These are phyloP conservation scores for Aspergillus awamori DNA, from an alignment of 2,329 filamentous ascomycete genomes.

Conservation along the genomic window DNA sequence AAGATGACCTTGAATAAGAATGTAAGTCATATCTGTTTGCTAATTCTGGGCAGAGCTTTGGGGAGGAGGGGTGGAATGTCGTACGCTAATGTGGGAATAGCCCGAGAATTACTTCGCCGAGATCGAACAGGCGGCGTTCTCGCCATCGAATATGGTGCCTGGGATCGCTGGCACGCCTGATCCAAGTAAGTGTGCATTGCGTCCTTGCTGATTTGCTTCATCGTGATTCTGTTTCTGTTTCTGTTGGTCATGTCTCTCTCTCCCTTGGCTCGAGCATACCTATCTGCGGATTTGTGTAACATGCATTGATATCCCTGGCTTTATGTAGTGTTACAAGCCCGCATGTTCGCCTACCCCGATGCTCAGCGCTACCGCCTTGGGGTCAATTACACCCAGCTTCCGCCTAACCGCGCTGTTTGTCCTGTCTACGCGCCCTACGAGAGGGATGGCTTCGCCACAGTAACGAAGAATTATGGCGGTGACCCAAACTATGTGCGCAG, in stretches of 20 bases:
- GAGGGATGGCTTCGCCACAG: conserved; percentile 41
- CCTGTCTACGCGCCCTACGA: conserved; percentile 57
- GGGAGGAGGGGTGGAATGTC: neutral
- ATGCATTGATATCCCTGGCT: neutral
- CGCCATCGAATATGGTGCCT: neutral
- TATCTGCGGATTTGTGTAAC: neutral
- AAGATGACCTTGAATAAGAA: conserved; percentile 56
- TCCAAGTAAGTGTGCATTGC: neutral
- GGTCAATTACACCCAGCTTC: neutral
- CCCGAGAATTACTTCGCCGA: neutral
- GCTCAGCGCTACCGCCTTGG: conserved; percentile 27
- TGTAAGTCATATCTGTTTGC: conserved; percentile 25
- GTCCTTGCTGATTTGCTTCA: too few relatives aligned
- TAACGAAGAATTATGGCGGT: conserved; percentile 58
- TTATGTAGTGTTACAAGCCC: neutral
- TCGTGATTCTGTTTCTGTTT: too few relatives aligned
- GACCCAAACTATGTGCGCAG: conserved; percentile 58
- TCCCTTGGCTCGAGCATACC: too few relatives aligned
- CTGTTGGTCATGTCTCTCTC: too few relatives aligned
- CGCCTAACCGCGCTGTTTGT: conserved; percentile 27
- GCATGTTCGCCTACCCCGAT: neutral
- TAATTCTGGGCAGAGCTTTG: neutral
- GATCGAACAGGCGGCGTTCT: neutral
- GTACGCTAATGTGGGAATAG: neutral
- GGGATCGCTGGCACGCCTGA: neutral